These are phyloP conservation scores for Podospora pseudocomata DNA, from an alignment of 495 filamentous ascomycete species.

Conservation along the genomic window DNA sequence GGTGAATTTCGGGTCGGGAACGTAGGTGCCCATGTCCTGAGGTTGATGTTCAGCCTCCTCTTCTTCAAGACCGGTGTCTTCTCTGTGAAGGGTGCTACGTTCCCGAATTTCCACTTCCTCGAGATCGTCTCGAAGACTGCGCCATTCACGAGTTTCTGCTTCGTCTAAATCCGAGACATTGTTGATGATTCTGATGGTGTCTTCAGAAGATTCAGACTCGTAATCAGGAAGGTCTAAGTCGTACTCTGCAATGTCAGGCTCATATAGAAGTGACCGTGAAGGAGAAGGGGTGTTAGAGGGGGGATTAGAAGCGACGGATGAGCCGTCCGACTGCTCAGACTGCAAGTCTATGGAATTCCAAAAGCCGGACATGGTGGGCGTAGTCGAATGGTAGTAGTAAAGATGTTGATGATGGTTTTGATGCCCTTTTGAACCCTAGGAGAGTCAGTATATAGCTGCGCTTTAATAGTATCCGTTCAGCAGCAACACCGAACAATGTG, in stretches of 20 bases:
- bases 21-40: conserved; percentile 6
- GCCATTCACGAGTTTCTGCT: too few relatives aligned
- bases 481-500: not conserved
- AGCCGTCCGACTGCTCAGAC: not conserved
- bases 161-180: too few relatives aligned
- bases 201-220: not conserved
- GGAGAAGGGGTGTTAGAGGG: too few relatives aligned
- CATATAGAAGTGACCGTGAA: too few relatives aligned
- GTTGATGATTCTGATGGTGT: too few relatives aligned
- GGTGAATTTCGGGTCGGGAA: conserved; percentile 14
- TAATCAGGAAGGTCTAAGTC: not conserved
- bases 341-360: not conserved
- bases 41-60: not conserved
- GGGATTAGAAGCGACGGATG: too few relatives aligned
- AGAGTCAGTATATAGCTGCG: not conserved
- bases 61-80: not conserved
- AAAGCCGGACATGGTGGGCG: not conserved
- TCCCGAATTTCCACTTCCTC: too few relatives aligned
- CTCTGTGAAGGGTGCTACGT: too few relatives aligned
- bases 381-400: not conserved
- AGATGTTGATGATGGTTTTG: not conserved
- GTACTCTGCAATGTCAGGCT: too few relatives aligned
- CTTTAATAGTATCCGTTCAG: not conserved
- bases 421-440: not conserved
- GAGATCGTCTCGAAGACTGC: too few relatives aligned